Base-by-base conservation (phyloP, 2,329 filamentous ascomycete genomes). In the Aspergillus costaricaensis region DNA sequence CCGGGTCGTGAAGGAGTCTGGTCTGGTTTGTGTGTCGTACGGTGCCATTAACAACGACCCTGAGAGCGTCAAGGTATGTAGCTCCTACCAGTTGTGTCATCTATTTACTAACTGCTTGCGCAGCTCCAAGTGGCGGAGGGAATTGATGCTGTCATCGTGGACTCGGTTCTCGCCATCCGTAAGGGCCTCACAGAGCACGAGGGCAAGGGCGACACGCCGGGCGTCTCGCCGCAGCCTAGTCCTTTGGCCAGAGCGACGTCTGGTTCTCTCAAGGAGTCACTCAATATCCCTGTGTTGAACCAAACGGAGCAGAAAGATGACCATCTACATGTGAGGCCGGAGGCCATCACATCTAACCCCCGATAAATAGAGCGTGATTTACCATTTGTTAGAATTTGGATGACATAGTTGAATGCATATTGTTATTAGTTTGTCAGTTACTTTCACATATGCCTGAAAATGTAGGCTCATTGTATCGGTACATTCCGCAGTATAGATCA, bases 121-220 rank as follows among this genome's bases (percentile, higher is more conserved):
- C 72, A 93, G 88, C 81, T 89, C 64, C 95, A 99, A 88, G 91
- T 96, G 9, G 91, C 91, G 57, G 91, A 97, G 77, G 94, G 95
- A 51, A 97, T 99, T 63, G 95, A 99, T 73, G 95, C 95, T 1
- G 94, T 99, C 57, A 99, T 99, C 72, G 95, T 98, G 14, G 95
- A 99, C 74, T 95, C 87, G 63, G 94, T 99, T 3, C 85, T 98
- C 30, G 91, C 91, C 43, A 97, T 99, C 67, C 88, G 94, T 50
- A 92, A 96, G 77, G 94, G 92, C 0, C 83, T 99, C 62, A 95
- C 91, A 1, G 79, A 79, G 58, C 66, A 69, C 41, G 67, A 73
- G 41, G 67, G 60, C 56, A 70, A 65, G 57, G 49, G 63, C 12
- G 67, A 69, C 12, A 67, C 70, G 5, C 67, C 70, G 1, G 48